These are phyloP conservation scores for Fusarium cicatricum DNA, from an alignment of 2,329 filamentous ascomycete genomes.

Conservation along the genomic window DNA sequence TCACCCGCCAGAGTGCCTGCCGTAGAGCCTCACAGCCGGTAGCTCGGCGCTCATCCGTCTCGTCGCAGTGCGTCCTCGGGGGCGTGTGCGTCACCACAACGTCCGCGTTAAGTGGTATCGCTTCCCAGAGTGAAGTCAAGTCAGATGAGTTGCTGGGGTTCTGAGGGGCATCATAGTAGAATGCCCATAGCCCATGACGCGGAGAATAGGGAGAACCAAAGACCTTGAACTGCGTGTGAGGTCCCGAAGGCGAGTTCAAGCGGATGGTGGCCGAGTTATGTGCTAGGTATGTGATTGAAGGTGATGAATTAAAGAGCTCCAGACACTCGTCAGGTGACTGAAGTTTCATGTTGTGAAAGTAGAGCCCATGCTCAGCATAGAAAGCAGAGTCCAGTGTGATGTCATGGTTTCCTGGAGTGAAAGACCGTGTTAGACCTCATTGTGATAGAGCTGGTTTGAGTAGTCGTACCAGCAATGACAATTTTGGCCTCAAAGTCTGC, in stretches of 20 bases:
- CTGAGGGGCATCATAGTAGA: conserved; percentile 61
- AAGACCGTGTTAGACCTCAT: conserved; percentile 11
- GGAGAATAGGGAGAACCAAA: conserved; percentile 78
- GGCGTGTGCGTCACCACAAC: conserved; percentile 78
- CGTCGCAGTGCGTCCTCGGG: conserved; percentile 66
- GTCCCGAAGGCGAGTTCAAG: conserved; percentile 62
- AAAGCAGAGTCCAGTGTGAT: conserved; percentile 73
- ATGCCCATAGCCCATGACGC: conserved; percentile 67
- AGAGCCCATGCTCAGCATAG: conserved; percentile 60
- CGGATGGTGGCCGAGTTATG: conserved; percentile 64
- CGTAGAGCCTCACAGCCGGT: conserved; percentile 69
- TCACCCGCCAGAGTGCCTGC: conserved; percentile 64
- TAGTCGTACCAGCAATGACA: conserved; percentile 67
- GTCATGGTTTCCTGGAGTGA: conserved; percentile 74
- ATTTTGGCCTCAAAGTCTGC: conserved; percentile 75
- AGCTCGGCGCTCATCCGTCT: conserved; percentile 48
- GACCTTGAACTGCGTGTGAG: conserved; percentile 67
- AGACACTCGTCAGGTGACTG: conserved; percentile 64
- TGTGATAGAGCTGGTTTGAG: not conserved
- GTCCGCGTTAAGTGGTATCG: conserved; percentile 68
- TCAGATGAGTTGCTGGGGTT: conserved; percentile 24
- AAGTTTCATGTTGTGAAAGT: conserved; percentile 64
- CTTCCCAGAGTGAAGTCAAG: conserved; percentile 63
- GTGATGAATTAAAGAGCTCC: conserved; percentile 60
- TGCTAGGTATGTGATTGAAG: conserved; percentile 69